These are phyloP conservation scores for Fraxinus dipetala DNA, from an alignment of 305 asterid species.

Conservation along the genomic window DNA sequence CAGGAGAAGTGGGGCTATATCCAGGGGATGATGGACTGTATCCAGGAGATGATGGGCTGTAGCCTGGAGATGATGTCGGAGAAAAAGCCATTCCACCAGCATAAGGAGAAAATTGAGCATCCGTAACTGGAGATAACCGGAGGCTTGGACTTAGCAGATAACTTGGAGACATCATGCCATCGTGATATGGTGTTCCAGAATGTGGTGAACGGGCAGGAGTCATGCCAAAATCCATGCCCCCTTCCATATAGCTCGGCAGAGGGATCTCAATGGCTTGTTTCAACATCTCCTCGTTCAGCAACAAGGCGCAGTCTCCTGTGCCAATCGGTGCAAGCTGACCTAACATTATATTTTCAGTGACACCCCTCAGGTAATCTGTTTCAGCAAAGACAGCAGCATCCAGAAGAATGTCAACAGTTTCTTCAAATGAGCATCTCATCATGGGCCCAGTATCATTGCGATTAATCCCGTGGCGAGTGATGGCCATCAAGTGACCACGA, in stretches of 20 bases:
- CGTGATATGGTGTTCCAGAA: constrained; percentile 75
- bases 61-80: constrained; percentile 77
- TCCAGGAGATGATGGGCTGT: constrained; percentile 75
- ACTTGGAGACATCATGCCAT: constrained; percentile 91
- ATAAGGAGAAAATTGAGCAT: constrained; percentile 87
- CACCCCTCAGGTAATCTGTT: constrained; percentile 79
- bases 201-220: constrained; percentile 87
- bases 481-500: constrained; percentile 98
- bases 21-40: constrained; percentile 85
- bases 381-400: constrained; percentile 98
- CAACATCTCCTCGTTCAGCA: constrained; percentile 86
- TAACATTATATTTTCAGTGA: constrained; percentile 88
- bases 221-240: constrained; percentile 85
- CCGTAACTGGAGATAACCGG: constrained; percentile 64
- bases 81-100: constrained; percentile 84
- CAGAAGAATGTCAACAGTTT: constrained; percentile 95
- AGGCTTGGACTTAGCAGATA: constrained; percentile 74
- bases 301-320: constrained; percentile 85
- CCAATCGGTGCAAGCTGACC: constrained; percentile 99
- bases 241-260: constrained; percentile 90
- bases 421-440: constrained; percentile 99
- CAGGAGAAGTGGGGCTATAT: constrained; percentile 83
- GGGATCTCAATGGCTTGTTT: constrained; percentile 87
- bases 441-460: constrained; percentile 95
- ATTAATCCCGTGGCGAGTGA: constrained; percentile 93